Conservation (phyloP, 2,329 filamentous ascomycete species). For the Fusarium devonianum region DNA sequence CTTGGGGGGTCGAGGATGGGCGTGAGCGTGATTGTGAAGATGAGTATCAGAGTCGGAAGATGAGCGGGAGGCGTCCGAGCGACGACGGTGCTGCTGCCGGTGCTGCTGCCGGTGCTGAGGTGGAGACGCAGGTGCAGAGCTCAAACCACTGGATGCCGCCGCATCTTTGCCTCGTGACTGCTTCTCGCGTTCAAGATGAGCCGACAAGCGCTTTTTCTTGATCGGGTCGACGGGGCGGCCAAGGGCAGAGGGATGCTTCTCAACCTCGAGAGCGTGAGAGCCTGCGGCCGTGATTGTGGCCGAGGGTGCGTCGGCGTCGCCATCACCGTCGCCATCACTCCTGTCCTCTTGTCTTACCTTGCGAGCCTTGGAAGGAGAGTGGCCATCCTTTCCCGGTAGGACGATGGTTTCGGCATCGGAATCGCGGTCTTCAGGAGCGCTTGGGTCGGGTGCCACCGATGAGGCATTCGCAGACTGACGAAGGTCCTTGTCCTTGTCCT, state of each 20-base stretch:
- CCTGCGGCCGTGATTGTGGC: conserved; percentile 45
- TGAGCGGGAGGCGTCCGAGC: conserved; percentile 50
- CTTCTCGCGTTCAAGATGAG: conserved; percentile 50
- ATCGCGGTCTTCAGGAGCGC: conserved; percentile 62
- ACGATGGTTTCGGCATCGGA: conserved; percentile 79
- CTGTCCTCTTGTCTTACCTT: conserved; percentile 72
- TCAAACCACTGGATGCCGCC: conserved; percentile 60
- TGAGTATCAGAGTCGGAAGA: conserved; percentile 63
- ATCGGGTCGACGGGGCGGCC: conserved; percentile 45
- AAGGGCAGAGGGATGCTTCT: conserved; percentile 46
- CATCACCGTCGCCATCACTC: conserved; percentile 64
- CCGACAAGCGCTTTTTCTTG: conserved; percentile 60
- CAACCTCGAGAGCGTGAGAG: conserved; percentile 44
- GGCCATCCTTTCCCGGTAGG: conserved; percentile 68
- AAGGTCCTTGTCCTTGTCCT: conserved; percentile 38
- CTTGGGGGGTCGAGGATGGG: conserved; percentile 54
- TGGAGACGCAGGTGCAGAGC: conserved; percentile 66
- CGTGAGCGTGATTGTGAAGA: too few relatives aligned
- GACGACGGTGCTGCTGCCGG: conserved; percentile 44
- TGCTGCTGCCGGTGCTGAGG: conserved; percentile 48
- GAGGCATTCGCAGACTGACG: conserved; percentile 45
- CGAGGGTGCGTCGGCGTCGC: conserved; percentile 53
- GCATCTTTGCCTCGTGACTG: conserved; percentile 55
- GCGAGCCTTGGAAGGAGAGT: conserved; percentile 68
- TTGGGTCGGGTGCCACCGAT: conserved; percentile 42